Base-by-base conservation (phyloP, 1,284 basidiomycete genomes). In the Fomitiporia mediterranea region DNA sequence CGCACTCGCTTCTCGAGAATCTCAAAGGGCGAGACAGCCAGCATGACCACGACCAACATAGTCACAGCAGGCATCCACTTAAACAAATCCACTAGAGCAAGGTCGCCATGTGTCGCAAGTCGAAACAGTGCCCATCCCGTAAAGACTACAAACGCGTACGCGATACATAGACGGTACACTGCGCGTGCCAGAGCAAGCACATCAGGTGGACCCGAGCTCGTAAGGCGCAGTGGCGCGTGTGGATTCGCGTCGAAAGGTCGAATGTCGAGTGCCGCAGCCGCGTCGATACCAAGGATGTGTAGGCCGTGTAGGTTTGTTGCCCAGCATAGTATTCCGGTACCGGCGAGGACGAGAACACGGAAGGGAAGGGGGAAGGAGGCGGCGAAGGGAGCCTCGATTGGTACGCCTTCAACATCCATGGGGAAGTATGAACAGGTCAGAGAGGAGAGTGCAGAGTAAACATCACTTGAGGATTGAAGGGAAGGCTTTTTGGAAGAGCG, bases 231-330 rank as follows among this genome's bases (percentile, higher is more conserved):
- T 46, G 59, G 72, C 46, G 61, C 63, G 51, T 59, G 62, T 61
- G 48, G 62, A 63, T 61, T 60, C 51, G 51, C 55, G 44, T 65
- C 61, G 53, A 68, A 65, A 38, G 70, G 65, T 53, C 77, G 75
- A 15, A 90, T 70, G 55, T 85, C 85, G 63, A 97, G 77, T 3
- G 83, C 83, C 63, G 76, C 71, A 7, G 80, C 74, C 1, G 81
- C 83, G 68, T 97, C 91, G 40, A 97, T 73, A 13, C 87, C 85
- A n/a, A 88, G 73, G 3, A 77, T 60, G 61, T 86, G 75, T 38
- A 97, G 80, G 46, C 89, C 81, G 69, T 97, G 93, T 4, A 97
- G 73, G 70, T 97, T 97, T 34, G 85, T 82, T 0, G 91, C 92
- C 90, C 90, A 94, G 55, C 83, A 82, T 7, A 91, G 67, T 56